Base-by-base conservation (phyloP, 2,329 filamentous ascomycete genomes). In the Pseudocercospora macadamiae region DNA sequence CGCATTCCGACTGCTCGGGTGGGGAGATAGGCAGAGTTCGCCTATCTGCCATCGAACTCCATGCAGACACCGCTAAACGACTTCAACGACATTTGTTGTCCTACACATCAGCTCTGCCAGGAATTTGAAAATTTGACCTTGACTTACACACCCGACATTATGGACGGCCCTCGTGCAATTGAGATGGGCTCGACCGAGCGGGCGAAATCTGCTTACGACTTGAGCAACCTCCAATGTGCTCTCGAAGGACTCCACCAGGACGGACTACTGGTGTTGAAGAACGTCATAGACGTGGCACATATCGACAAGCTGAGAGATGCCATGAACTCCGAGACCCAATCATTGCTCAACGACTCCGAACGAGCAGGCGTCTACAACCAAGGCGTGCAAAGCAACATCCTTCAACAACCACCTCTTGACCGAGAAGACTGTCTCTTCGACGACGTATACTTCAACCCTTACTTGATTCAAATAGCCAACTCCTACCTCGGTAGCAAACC, bases 361-460 rank as follows among this genome's bases (percentile, higher is more conserved):
- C 68, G 74, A 56, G 64, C 67, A 7, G 57, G 47, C 8, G 18
- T 57, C 10, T 76, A 71, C 64, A 75, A 75, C 48, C 73, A 75
- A 54, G 73, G 72, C 2, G 71, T 75, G 3, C 71, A 73, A 36
- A 74, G 75, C 16, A 77, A 77, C 60, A 73, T 78, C 57, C 68
- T 78, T 3, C 75, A 78, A 59, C 68, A 65, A 9, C 74, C 75
- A 7, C 76, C 75, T 4, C 55, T 77, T 12, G 71, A 61, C 14
- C 60, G 75, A 19, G 51, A 68, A 2, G 64, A 71, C 7, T 68
- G 70, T 28, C 64, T 76, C 1, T 70, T 72, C 56, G 68, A 75
- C 45, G 75, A 77, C 62, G 66, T 78, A 3, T 77, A 76, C 61
- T 78, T 77, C 66, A 77, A 78, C 59, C 68, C 73, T 0, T 77